A percentile compares a stretch with the other conserved stretches of the same genome.
Evolutionary conservation across 2,329 filamentous ascomycete species (phyloP).

Genomic region (Alternaria brassicae): DNA sequence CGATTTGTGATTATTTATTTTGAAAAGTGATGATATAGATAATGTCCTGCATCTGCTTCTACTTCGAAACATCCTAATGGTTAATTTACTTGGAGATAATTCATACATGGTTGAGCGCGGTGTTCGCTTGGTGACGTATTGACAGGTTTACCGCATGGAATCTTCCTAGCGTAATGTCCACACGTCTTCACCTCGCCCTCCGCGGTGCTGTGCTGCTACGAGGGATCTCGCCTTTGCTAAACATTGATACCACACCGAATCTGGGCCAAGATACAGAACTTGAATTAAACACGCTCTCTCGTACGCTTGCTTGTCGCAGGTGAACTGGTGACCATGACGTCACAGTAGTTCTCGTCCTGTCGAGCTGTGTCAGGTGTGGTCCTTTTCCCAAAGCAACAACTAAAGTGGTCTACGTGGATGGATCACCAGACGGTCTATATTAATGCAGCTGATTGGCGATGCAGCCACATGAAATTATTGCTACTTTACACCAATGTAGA

Average conservation of each 20-base stretch:
- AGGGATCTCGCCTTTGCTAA: neutral
- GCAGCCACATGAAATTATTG: slow-evolving; percentile 4
- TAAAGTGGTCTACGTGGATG: neutral
- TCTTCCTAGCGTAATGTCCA: too few species aligned
- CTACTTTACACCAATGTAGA: neutral
- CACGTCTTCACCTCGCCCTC: too few species aligned
- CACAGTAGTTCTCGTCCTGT: neutral
- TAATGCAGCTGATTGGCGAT: neutral
- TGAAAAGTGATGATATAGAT: neutral
- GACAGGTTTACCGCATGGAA: neutral
- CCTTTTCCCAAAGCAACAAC: neutral
- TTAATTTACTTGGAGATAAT: too few species aligned
- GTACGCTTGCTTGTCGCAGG: neutral
- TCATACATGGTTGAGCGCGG: neutral
- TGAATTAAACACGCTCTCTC: neutral
- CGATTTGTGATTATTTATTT: neutral
- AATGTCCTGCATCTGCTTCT: neutral
- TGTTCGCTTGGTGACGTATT: neutral
- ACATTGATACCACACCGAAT: neutral
- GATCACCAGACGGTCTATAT: neutral
- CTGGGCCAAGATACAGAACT: neutral
- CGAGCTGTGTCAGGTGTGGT: neutral
- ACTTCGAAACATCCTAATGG: neutral
- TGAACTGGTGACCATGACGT: neutral
- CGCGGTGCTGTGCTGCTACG: neutral